Evolutionary conservation across 2,329 filamentous ascomycete species (phyloP).

Genomic region (Fusarium palustre): DNA sequence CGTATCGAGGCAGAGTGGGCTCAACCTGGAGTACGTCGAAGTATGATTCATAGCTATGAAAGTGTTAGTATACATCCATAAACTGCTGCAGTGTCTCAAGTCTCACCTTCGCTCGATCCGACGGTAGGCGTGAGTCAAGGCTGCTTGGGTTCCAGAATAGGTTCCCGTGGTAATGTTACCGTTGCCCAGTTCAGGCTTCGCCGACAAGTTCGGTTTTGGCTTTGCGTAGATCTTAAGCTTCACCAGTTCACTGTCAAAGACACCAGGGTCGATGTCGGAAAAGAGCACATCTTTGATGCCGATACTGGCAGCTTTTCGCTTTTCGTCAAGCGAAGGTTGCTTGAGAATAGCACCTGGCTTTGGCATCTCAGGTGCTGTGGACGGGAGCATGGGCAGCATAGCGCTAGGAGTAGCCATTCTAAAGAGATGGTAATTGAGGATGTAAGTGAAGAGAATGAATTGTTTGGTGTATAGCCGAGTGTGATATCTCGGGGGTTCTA

Average conservation of each 20-base stretch:
- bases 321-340: too few species aligned
- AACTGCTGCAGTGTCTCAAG: neutral
- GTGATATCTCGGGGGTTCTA: too few species aligned
- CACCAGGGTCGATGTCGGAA: too few species aligned
- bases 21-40: neutral
- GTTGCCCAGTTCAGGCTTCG: neutral
- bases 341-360: too few species aligned
- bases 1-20: neutral
- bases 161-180: neutral
- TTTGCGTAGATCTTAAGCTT: neutral
- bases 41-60: neutral
- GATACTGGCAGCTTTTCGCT: too few species aligned
- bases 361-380: too few species aligned
- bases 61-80: rapidly evolving
- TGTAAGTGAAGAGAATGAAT: too few species aligned
- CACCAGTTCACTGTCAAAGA: neutral
- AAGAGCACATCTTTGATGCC: too few species aligned
- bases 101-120: neutral
- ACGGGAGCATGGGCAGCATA: too few species aligned
- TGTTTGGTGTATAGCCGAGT: too few species aligned
- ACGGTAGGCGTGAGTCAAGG: neutral
- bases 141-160: neutral
- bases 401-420: too few species aligned
- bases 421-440: too few species aligned
- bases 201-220: neutral